phyloP scores from a whole-genome alignment of 495 filamentous ascomycete genomes.

The Haplographium delicatum region DNA sequence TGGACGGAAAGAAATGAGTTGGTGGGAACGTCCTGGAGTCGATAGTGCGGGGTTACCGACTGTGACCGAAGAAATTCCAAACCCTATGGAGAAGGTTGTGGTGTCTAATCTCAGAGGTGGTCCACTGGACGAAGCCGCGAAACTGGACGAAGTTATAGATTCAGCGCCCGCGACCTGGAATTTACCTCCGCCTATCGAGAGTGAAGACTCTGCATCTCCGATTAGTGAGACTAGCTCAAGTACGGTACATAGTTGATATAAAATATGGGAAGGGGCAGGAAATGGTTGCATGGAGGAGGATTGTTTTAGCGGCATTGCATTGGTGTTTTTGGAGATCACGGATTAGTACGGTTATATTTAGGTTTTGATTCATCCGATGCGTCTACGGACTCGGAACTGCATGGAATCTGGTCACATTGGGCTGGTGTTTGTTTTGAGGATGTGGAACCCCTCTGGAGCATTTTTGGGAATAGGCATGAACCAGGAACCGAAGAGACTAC shows the following conservation, averaged over 20 bases:
- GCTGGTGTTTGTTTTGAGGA: not conserved
- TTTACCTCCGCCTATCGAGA: not conserved
- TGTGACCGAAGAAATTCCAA: slow-evolving; percentile 16
- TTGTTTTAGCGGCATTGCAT: slow-evolving; percentile 5
- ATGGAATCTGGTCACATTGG: slow-evolving; percentile 1
- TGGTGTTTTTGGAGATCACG: not conserved
- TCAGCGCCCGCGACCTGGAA: not conserved
- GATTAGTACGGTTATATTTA: not conserved
- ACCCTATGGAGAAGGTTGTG: slow-evolving; percentile 16
- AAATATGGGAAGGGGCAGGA: not conserved
- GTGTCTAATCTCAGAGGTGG: not conserved
- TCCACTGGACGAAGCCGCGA: not conserved
- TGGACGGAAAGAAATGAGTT: slow-evolving; percentile 14
- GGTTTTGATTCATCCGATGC: slow-evolving; percentile 6
- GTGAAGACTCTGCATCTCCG: not conserved
- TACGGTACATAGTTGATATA: not conserved
- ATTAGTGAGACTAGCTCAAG: not conserved
- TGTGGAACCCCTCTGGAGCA: no score
- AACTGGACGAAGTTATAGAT: not conserved
- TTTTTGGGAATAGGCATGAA: no score
- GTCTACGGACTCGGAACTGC: slow-evolving; percentile 22
- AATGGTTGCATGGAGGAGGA: not conserved
- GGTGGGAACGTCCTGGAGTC: slow-evolving; percentile 20
- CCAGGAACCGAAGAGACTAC: no score
- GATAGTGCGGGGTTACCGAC: slow-evolving; percentile 1